A percentile compares a stretch with the other conserved stretches of the same genome.
phyloP scores from a whole-genome alignment of 192 early-diverging fungal species.

The Backusella tuberculispora region DNA sequence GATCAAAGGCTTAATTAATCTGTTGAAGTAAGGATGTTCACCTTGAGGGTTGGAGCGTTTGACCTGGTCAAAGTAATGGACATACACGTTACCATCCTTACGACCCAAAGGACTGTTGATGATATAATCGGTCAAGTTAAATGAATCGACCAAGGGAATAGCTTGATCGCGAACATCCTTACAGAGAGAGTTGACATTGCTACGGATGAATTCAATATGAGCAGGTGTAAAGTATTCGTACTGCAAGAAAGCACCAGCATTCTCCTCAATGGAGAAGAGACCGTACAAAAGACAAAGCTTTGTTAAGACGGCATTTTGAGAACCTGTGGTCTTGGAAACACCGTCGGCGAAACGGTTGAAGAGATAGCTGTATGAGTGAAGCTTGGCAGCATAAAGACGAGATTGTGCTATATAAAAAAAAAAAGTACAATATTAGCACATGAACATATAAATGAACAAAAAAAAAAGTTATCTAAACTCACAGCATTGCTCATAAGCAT shows the following conservation, averaged over 20 bases:
- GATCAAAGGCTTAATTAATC: slow-evolving; percentile 77
- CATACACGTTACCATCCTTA: slow-evolving; percentile 85
- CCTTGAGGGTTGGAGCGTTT: slow-evolving; percentile 72
- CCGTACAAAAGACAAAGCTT: slow-evolving; percentile 84
- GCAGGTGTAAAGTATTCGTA: slow-evolving; percentile 78
- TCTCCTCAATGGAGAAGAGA: slow-evolving; percentile 79
- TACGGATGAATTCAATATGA: slow-evolving; percentile 74
- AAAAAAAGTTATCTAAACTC: not conserved
- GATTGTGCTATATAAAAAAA: slow-evolving; percentile 55
- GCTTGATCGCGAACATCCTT: slow-evolving; percentile 75
- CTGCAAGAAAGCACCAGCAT: slow-evolving; percentile 87
- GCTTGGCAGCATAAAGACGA: slow-evolving; percentile 81
- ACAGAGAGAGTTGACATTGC: slow-evolving; percentile 68
- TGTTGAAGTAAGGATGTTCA: slow-evolving; percentile 79
- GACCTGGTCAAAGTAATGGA: slow-evolving; percentile 85
- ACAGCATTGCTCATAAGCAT: slow-evolving; percentile 85
- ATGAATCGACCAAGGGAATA: slow-evolving; percentile 85
- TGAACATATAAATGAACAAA: not conserved
- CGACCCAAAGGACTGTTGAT: slow-evolving; percentile 89
- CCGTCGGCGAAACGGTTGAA: slow-evolving; percentile 82
- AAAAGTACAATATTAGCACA: not conserved
- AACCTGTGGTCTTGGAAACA: slow-evolving; percentile 65
- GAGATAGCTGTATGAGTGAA: slow-evolving; percentile 84
- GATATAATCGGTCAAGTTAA: slow-evolving; percentile 89
- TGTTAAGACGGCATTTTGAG: slow-evolving; percentile 63